phyloP scores from a whole-genome alignment of 2,329 filamentous ascomycete species.

The Arthroderma sp. region DNA sequence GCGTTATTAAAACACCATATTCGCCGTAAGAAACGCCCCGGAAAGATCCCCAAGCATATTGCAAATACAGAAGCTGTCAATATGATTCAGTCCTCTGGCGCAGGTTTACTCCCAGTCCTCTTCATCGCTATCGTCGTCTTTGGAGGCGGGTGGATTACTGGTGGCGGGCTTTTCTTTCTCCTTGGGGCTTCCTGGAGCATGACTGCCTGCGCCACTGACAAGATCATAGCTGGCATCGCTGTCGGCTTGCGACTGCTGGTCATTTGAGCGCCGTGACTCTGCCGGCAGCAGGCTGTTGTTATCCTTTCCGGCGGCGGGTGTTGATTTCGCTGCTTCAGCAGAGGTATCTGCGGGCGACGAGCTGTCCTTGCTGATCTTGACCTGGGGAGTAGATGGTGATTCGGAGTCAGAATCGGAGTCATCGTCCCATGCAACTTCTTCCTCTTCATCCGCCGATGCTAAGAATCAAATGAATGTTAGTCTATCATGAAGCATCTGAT shows the following conservation, averaged over 20 bases:
- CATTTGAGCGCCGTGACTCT: slow-evolving; percentile 60
- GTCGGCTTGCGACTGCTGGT: slow-evolving; percentile 79
- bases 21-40: neutral
- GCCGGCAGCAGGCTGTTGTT: slow-evolving; percentile 45
- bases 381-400: slow-evolving; percentile 30
- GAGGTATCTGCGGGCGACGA: slow-evolving; percentile 8
- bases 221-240: slow-evolving; percentile 96
- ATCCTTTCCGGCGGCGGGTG: slow-evolving; percentile 20
- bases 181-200: slow-evolving; percentile 55
- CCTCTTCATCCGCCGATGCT: slow-evolving; percentile 42
- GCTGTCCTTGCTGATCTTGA: slow-evolving; percentile 25
- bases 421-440: slow-evolving; percentile 59
- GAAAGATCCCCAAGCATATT: too few relatives aligned
- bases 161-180: slow-evolving; percentile 37
- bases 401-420: slow-evolving; percentile 41
- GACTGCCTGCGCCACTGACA: slow-evolving; percentile 68
- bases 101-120: slow-evolving; percentile 60
- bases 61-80: too few relatives aligned
- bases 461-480: slow-evolving; percentile 1
- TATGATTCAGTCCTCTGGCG: neutral
- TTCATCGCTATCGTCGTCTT: slow-evolving; percentile 48
- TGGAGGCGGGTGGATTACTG: slow-evolving; percentile 35
- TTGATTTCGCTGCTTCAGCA: slow-evolving; percentile 15
- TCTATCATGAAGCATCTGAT: neutral
- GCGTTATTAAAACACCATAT: neutral